These are phyloP conservation scores for Starmerella potacharoeniae DNA, from an alignment of 805 yeast genomes.

Conservation along the genomic window DNA sequence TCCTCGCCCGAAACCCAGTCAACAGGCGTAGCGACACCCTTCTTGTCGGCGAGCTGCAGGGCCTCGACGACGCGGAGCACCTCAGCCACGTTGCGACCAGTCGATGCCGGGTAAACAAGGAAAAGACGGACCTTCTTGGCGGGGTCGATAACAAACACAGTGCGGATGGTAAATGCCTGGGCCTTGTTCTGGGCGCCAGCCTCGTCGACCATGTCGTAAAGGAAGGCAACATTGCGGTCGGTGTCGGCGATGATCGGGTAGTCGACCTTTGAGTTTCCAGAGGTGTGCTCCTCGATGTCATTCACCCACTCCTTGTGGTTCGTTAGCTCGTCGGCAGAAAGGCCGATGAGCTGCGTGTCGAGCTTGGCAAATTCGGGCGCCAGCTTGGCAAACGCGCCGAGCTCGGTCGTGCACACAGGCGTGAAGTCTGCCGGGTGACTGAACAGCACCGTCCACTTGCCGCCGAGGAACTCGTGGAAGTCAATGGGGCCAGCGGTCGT, in stretches of 20 bases:
- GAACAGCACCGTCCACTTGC: conserved; percentile 78
- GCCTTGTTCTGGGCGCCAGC: conserved; percentile 61
- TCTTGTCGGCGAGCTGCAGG: conserved; percentile 60
- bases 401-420: conserved; percentile 92
- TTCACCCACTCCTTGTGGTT: conserved; percentile 77
- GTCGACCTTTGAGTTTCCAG: conserved; percentile 54
- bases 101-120: conserved; percentile 83
- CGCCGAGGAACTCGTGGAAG: conserved; percentile 78
- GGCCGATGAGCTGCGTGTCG: conserved; percentile 77
- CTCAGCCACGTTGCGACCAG: conserved; percentile 90
- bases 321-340: conserved; percentile 74
- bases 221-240: conserved; percentile 70
- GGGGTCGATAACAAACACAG: conserved; percentile 87
- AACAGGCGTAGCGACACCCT: conserved; percentile 81
- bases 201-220: conserved; percentile 81
- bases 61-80: conserved; percentile 85
- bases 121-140: conserved; percentile 75
- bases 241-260: conserved; percentile 90
- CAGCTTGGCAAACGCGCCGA: conserved; percentile 84
- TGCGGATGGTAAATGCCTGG: conserved; percentile 79
- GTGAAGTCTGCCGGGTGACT: conserved; percentile 96
- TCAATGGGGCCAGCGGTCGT: conserved; percentile 74
- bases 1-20: conserved; percentile 86
- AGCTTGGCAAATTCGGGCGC: conserved; percentile 81
- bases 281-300: conserved; percentile 77